Evolutionary conservation across 805 yeast genomes (phyloP), one percentile per base, ranked within the genome.

Genomic region (Diddensiella santjacobensis): DNA sequence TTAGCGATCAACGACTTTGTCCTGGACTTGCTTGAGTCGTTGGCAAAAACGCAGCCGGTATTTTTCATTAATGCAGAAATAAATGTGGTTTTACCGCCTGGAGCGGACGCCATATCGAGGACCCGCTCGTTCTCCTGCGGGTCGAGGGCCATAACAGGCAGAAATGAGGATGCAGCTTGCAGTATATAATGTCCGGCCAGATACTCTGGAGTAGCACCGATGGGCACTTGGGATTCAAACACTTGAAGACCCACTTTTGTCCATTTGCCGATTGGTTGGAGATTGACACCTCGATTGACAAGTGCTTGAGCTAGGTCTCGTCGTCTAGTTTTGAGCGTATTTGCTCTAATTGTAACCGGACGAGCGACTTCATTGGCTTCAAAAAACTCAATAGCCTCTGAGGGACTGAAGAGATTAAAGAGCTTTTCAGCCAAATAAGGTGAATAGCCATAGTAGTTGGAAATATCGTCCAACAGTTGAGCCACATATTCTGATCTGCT

Each of bases 191-290:
- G 96, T 62, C 99, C 99, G 11, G 98, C 95, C 62, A 93, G 74
- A 66, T 93, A 93, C 71, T 93, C 99, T 39, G 99, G 99, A 5
- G 99, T 93, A 40, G 99, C 99, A 69, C 99, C 99, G 58, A 93
- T 87, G 39, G 99, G 99, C n/a, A 93, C 98, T 68, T 90, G 98
- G 20, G 98, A 90, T 65, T 93, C 99, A 66, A 91, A 93, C 45
- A 93, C 83, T 69, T 93, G 99, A 56, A 93, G 74, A 53, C 99
- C 99, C 44, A 93, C 98, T 69, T 93, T 93, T 20, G 98, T 89
- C 99, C 99, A 93, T 37, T 86, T 73, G 44, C 98, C 98, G 59
- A 93, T 88, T 40, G 98, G 98, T 70, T 93, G 97, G 59, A 93
- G 75, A 65, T 93, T 93, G 53, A 91, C 99, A 66, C 99, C 99